A percentile compares a stretch with the other conserved stretches of the same genome.
Evolutionary conservation across 2,329 filamentous ascomycete genomes (phyloP).

Genomic region (Colletotrichum ledebouriae): DNA sequence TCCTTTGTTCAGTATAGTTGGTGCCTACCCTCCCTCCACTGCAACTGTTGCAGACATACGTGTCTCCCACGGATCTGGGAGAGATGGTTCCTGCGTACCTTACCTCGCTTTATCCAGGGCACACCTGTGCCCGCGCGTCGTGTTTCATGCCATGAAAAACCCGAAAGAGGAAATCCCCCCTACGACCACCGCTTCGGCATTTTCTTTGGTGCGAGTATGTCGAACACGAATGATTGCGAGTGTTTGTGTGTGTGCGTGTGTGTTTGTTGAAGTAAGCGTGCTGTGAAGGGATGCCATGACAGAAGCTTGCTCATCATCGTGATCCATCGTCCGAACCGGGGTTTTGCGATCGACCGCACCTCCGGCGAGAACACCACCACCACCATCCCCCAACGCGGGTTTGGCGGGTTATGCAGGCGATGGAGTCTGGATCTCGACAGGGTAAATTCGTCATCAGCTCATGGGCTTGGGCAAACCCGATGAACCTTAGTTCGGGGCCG

Average conservation of each 20-base stretch:
- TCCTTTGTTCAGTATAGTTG: neutral
- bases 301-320: slow-evolving; percentile 14
- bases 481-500: neutral
- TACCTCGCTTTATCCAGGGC: slow-evolving; percentile 4
- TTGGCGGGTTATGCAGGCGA: neutral
- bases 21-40: slow-evolving; percentile 2
- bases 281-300: slow-evolving; percentile 6
- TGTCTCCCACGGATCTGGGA: slow-evolving; percentile 17
- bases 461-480: neutral
- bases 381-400: neutral
- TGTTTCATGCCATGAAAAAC: slow-evolving; percentile 32
- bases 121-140: slow-evolving; percentile 22
- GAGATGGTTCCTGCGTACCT: neutral
- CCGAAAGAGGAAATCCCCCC: slow-evolving; percentile 17
- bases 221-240: slow-evolving; percentile 4
- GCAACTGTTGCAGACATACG: slow-evolving; percentile 26
- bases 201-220: neutral
- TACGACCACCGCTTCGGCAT: slow-evolving; percentile 10
- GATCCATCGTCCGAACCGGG: neutral
- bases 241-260: too few relatives aligned
- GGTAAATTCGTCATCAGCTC: neutral
- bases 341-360: neutral
- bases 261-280: too few relatives aligned
- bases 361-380: neutral
- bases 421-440: neutral